Base-by-base conservation (phyloP, 768 basidiomycete genomes). In the Suillus ampliporus region DNA sequence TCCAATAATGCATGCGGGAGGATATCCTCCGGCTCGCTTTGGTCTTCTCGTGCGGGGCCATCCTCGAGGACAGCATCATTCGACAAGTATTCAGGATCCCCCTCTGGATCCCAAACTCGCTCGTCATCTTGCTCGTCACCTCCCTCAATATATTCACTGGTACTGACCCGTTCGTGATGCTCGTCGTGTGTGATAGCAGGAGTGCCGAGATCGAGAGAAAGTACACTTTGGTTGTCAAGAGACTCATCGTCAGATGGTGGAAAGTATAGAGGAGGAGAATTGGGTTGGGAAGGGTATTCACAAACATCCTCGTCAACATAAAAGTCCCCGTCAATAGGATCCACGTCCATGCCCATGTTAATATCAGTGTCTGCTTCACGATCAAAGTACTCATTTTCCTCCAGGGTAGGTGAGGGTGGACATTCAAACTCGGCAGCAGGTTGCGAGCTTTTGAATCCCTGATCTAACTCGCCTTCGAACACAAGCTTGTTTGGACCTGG, bases 191-290 rank as follows among this genome's bases (percentile, higher is more conserved):
- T 46, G 44, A 46, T 46, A 46, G 44, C 44, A 46, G 44, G 11
- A 46, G 44, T 46, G n/a, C 44, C 21, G 21, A 46, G 44, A 21
- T 46, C 11, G 44, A 21, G 43, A 44, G 43, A 44, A 44, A 44
- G 43, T 44, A 44, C n/a, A 44, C 43, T 44, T 44, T 44, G 43
- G 19, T 44, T 44, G 43, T 44, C n/a, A n/a, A 46, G 44, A 46
- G 44, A 46, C 44, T 46, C 43, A 4, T 44, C 43, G 8, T 44
- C 43, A n/a, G 43, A 44, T 44, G 43, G 19, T 44, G 43, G 43
- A 44, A 44, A 44, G n/a, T 44, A n/a, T n/a, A 44, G 43, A 44
- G 43, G n/a, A 44, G 43, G n/a, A 19, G 43, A 44, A 44, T 46
- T 5, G 10, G 43, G 6, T 19, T 19, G 40, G 40, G n/a, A 44